Evolutionary conservation across 495 filamentous ascomycete genomes (phyloP), one percentile per base, ranked within the genome.

Genomic region (Trichoderma orchidacearum): DNA sequence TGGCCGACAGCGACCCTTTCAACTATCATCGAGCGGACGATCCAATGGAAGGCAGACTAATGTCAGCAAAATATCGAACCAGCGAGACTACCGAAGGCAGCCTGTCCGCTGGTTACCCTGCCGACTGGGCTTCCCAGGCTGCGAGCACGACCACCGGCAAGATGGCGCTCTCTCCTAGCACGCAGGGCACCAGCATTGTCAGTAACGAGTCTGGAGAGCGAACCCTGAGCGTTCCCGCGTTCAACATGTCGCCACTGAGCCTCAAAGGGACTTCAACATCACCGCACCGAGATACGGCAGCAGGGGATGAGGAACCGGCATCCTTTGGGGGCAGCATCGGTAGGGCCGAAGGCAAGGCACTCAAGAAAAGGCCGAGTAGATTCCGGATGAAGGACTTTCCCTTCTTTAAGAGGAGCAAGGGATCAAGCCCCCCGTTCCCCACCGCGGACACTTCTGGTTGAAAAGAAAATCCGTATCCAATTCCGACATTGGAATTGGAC

Each of bases 121-220:
- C 72, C 17, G 78, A 80, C 57, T 80, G 77, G 75, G 69, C 70
- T 11, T 75, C 71, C 25, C 78, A 80, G 59, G 75, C 74, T 15
- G 79, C 76, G n/a, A 78, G 75, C 54, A 76, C 76, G 30, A 77
- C 75, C 15, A 79, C 76, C 8, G 70, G 72, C 31, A 78, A 77
- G 65, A 76, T 79, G 75, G 76, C 78, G 25, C 63, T 79, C n/a
- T 80, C 76, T 28, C 78, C 78, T 7, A 79, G 75, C 58, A 80
- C 78, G 5, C 74, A 80, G 63, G 78, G 78, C 13, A 81, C 78
- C 12, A 80, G 77, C 65, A 77, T 81, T 31, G 71, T 73, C 38
- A 81, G 78, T 60, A 66, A 68, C 41, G 74, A 77, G 30, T 78
- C 75, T 5, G 51, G 71, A 30, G 73, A 77, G 41, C 69, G 70